phyloP scores from a whole-genome alignment of 1,284 basidiomycete species.

The Peniophora sp. region DNA sequence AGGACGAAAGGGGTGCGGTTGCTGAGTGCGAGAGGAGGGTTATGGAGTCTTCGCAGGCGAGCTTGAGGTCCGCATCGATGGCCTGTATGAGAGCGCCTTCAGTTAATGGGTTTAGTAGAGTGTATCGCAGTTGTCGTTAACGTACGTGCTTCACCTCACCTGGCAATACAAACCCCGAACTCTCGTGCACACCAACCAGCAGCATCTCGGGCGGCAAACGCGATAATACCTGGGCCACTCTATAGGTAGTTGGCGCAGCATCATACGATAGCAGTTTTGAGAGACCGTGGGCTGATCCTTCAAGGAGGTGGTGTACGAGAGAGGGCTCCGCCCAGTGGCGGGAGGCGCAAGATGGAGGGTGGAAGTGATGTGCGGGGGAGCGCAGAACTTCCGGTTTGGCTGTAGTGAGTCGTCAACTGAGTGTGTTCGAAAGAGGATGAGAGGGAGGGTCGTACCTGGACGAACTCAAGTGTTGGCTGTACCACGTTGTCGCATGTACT shows the following conservation, averaged over 20 bases:
- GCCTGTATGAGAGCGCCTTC: constrained; percentile 35
- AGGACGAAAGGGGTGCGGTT: constrained; percentile 11
- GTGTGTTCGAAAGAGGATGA: too few relatives aligned
- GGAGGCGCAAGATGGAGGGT: constrained; percentile 58
- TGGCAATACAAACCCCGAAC: too few relatives aligned
- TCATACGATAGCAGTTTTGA: too few relatives aligned
- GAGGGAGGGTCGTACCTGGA: constrained; percentile 66
- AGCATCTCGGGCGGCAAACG: too few relatives aligned
- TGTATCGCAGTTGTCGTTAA: too few relatives aligned
- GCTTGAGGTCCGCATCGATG: constrained; percentile 78
- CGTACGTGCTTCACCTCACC: too few relatives aligned
- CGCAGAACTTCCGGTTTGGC: constrained; percentile 77
- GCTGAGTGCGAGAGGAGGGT: constrained; percentile 41
- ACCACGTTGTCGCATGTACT: constrained; percentile 82
- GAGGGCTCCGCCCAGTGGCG: constrained; percentile 63
- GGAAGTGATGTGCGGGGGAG: constrained; percentile 77
- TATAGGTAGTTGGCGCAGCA: too few relatives aligned
- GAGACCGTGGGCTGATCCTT: constrained; percentile 77
- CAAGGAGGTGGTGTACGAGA: constrained; percentile 86
- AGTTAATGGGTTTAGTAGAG: too few relatives aligned
- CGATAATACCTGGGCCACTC: constrained; percentile 42
- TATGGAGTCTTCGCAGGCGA: constrained; percentile 79
- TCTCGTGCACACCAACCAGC: too few relatives aligned
- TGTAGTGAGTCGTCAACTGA: constrained; percentile 19
- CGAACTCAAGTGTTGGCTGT: too few relatives aligned